Percentiles rank a stretch among this genome's conserved stretches.
Evolutionary conservation across 2,329 filamentous ascomycete genomes (phyloP).

Genomic region (Blumeriella jaapii): DNA sequence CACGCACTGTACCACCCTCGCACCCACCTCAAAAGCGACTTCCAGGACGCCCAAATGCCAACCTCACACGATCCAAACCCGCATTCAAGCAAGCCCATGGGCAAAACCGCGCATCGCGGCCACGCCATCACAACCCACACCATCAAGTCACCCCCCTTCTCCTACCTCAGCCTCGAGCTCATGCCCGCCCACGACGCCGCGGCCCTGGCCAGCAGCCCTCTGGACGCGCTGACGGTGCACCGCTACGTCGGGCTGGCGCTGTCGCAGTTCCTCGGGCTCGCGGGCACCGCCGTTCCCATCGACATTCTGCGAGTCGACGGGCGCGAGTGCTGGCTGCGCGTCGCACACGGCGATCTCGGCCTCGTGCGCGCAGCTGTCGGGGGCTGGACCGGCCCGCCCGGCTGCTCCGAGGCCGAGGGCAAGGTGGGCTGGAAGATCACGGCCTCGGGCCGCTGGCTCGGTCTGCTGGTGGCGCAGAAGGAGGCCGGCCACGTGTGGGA

Average conservation of each 20-base stretch:
- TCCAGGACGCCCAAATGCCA: no score
- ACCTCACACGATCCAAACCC: no score
- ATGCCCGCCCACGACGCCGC: constrained; percentile 25
- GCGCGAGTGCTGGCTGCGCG: constrained; percentile 49
- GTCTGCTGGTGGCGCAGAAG: constrained; percentile 39
- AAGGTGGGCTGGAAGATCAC: constrained; percentile 38
- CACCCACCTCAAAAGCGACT: no score
- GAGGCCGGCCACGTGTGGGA: constrained; percentile 19
- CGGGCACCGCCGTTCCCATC: constrained; percentile 53
- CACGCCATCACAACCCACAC: constrained; percentile 41
- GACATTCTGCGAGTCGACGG: constrained; percentile 56
- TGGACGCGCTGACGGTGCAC: constrained; percentile 53
- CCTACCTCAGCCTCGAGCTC: constrained; percentile 46
- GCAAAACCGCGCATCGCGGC: no score
- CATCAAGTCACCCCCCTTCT: constrained; percentile 39
- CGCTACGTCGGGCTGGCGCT: constrained; percentile 53
- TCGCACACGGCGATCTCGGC: constrained; percentile 48
- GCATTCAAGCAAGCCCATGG: no score
- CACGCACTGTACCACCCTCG: no score
- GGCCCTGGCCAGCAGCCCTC: constrained; percentile 8
- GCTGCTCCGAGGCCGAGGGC: constrained; percentile 21
- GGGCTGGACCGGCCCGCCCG: constrained; percentile 49
- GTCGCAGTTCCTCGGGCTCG: constrained; percentile 56
- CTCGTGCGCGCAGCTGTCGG: constrained; percentile 53
- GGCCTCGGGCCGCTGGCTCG: constrained; percentile 53